A percentile compares a stretch with the other conserved stretches of the same genome.
phyloP scores from a whole-genome alignment of 495 filamentous ascomycete species.

The Hypoxylon lienhwacheense region DNA sequence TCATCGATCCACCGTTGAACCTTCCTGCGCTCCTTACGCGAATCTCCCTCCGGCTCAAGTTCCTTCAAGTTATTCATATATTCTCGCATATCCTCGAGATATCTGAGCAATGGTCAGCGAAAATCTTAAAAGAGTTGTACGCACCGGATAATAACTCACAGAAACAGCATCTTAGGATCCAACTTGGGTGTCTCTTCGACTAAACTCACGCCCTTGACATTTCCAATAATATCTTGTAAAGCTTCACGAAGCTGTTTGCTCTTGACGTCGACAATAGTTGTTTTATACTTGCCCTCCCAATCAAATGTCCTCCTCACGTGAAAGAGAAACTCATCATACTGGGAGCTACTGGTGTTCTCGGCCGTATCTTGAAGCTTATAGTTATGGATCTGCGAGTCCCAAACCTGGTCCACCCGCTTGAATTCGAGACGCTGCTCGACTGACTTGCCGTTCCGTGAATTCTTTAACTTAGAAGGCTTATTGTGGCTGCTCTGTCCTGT shows the following conservation, averaged over 20 bases:
- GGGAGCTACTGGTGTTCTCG: constrained; percentile 67
- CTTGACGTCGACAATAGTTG: constrained; percentile 83
- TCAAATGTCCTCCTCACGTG: constrained; percentile 83
- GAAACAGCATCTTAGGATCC: constrained; percentile 87
- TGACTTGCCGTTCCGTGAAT: constrained; percentile 53
- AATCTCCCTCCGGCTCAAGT: constrained; percentile 46
- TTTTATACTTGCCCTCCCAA: constrained; percentile 82
- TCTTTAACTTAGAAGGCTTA: constrained; percentile 48
- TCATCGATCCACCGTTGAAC: constrained; percentile 66
- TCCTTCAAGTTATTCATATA: constrained; percentile 68
- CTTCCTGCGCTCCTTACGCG: constrained; percentile 60
- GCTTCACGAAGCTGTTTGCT: constrained; percentile 75
- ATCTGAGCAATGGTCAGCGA: constrained; percentile 41
- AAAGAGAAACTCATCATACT: constrained; percentile 86
- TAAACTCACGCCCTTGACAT: constrained; percentile 77
- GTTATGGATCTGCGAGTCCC: constrained; percentile 77
- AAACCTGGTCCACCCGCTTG: constrained; percentile 85
- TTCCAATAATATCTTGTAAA: constrained; percentile 74
- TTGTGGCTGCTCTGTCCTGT: constrained; percentile 33
- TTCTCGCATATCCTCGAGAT: constrained; percentile 73
- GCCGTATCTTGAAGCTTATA: constrained; percentile 82
- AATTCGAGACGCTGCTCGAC: constrained; percentile 67
- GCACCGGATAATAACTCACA: constrained; percentile 42
- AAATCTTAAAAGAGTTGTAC: neutral
- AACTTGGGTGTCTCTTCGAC: constrained; percentile 78